Evolutionary conservation across 1,139 yeast species (phyloP), one percentile per base, ranked within the genome.

Genomic region (Meyerozyma sp.): DNA sequence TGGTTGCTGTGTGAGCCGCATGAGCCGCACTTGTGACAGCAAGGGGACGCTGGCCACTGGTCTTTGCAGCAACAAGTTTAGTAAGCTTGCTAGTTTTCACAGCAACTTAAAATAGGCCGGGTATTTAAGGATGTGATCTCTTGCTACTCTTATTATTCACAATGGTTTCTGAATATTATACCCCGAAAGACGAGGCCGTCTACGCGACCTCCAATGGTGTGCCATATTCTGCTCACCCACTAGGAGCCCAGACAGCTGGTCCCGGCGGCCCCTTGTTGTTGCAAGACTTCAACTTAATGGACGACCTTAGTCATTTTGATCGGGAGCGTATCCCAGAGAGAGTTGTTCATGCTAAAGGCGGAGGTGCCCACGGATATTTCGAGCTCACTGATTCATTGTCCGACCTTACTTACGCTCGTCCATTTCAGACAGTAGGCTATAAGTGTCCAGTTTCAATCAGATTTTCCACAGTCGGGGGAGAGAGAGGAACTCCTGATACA

Each of bases 321-420:
- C 63, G 81, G 43, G 84, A 79, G 58, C 65, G 84, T 54, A 75
- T 79, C 44, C 84, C 84, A 9, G 84, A 79, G 60, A 66, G 84
- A 57, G 83, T 79, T 37, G 84, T 80, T 11, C 84, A 79, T 51
- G 84, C 84, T 38, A 79, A 79, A 55, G 84, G 84, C 45, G 77
- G 81, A 28, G 84, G 84, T 51, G 83, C 82, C 7, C 78, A 70
- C 54, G 84, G 84, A 26, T 68, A 69, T 53, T 79, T 79, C 55
- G 83, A 78, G 54, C 78, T 77, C 45, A 79, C 84, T 13, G 81
- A 78, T 49, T 79, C 77, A 43, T 67, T 78, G 46, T 60, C 77
- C 3, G 83, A 78, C 49, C 53, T 78, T 37, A 73, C 79, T 44
- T 69, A 68, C 13, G 76, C 82, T 25, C 67, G 70, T 35, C 73